These are phyloP conservation scores for Kwoniella shivajii DNA, from an alignment of 1,284 basidiomycete species.

Conservation along the genomic window DNA sequence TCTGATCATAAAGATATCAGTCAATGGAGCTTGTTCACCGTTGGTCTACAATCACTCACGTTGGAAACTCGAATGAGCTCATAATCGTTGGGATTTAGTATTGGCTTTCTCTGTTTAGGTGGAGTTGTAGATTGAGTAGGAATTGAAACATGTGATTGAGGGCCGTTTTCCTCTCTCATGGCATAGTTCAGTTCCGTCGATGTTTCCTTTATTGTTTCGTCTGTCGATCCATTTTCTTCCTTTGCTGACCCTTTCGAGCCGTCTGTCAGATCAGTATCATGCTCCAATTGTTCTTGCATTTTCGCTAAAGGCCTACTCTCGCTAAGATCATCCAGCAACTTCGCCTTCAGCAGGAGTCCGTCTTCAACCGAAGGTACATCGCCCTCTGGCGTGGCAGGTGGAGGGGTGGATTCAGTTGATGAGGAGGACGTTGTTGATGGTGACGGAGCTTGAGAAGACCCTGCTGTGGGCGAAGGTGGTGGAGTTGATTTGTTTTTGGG, in stretches of 20 bases:
- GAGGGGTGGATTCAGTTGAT: slow-evolving; percentile 10
- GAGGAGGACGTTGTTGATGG: slow-evolving; percentile 5
- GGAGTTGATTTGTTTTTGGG: slow-evolving; percentile 29
- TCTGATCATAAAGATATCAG: slow-evolving; percentile 6
- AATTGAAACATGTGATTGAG: no score
- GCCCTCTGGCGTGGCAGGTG: slow-evolving; percentile 8
- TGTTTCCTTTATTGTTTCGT: background rate
- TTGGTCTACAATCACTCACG: slow-evolving; percentile 35
- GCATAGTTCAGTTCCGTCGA: no score
- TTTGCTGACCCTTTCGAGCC: background rate
- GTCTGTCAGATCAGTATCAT: slow-evolving; percentile 26
- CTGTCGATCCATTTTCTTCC: background rate
- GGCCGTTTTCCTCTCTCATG: no score
- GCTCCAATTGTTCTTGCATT: slow-evolving; percentile 76
- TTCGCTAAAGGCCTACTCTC: slow-evolving; percentile 84
- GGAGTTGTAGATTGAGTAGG: background rate
- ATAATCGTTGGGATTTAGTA: slow-evolving; percentile 84
- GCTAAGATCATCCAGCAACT: slow-evolving; percentile 77
- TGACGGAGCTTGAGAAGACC: background rate
- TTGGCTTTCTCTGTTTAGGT: slow-evolving; percentile 49
- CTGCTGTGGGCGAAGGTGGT: slow-evolving; percentile 8
- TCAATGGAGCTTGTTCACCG: background rate
- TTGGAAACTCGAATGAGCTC: slow-evolving; percentile 74
- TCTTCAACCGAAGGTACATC: slow-evolving; percentile 30
- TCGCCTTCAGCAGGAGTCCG: slow-evolving; percentile 55